These are phyloP conservation scores for Pyrenula aspistea DNA, from an alignment of 495 filamentous ascomycete genomes.

Conservation along the genomic window DNA sequence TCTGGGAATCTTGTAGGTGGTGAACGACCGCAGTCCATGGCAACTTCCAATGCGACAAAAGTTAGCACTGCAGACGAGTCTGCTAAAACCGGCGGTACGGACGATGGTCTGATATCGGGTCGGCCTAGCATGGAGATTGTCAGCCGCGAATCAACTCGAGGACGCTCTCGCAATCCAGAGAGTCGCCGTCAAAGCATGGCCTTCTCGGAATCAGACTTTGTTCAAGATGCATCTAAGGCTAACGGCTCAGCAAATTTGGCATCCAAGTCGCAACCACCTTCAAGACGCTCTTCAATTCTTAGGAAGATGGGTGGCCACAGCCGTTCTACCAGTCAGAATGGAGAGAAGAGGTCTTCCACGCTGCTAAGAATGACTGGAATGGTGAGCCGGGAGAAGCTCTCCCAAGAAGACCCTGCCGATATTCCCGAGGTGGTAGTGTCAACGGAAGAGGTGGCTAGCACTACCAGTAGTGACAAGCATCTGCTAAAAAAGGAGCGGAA, in stretches of 20 bases:
- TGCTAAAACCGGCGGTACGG: slow-evolving; percentile 7
- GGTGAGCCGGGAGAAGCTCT: slow-evolving; percentile 26
- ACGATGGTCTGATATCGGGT: slow-evolving; percentile 7
- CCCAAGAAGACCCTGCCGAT: not conserved
- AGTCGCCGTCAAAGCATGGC: slow-evolving; percentile 14
- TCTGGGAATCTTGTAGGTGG: slow-evolving; percentile 37
- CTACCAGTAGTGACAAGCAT: slow-evolving; percentile 22
- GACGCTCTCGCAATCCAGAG: slow-evolving; percentile 1
- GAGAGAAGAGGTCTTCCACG: slow-evolving; percentile 53
- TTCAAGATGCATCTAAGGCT: slow-evolving; percentile 20
- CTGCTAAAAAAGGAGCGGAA: slow-evolving; percentile 15
- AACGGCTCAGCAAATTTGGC: slow-evolving; percentile 37
- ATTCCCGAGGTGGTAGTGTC: slow-evolving; percentile 16
- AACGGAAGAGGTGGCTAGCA: slow-evolving; percentile 16
- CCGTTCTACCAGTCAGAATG: slow-evolving; percentile 53
- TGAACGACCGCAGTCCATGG: slow-evolving; percentile 44
- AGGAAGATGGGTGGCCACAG: slow-evolving; percentile 45
- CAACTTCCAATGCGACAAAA: slow-evolving; percentile 29
- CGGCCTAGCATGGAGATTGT: slow-evolving; percentile 34
- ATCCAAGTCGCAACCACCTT: slow-evolving; percentile 34
- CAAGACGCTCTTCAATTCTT: slow-evolving; percentile 47
- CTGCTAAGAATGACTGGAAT: slow-evolving; percentile 52
- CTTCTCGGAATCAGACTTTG: slow-evolving; percentile 16
- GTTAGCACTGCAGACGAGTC: slow-evolving; percentile 16
- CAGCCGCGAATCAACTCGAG: slow-evolving; percentile 11